A percentile compares a stretch with the other conserved stretches of the same genome.
Evolutionary conservation across 2,329 filamentous ascomycete species (phyloP).

Genomic region (Aspergillus texensis): DNA sequence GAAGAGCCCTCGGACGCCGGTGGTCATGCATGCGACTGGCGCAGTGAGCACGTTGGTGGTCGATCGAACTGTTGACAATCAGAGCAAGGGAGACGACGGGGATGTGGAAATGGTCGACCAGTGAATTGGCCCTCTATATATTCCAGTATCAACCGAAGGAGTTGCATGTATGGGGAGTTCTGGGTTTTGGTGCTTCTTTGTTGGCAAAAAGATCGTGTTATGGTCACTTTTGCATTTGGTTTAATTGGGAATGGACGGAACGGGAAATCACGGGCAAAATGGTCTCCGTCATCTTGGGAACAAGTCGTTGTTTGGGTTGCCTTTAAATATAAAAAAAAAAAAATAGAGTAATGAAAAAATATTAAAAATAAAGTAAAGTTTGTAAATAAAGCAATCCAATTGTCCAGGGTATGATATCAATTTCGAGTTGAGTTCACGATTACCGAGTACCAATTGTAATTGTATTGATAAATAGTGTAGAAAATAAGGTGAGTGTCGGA

Average conservation of each 20-base stretch:
- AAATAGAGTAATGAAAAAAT: background rate
- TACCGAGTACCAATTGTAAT: background rate
- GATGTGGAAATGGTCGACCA: slow-evolving; percentile 63
- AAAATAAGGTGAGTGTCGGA: slow-evolving; percentile 7
- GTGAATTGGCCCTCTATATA: slow-evolving; percentile 5
- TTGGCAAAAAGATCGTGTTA: slow-evolving; percentile 4
- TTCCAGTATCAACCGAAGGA: slow-evolving; percentile 9
- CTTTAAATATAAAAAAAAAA: background rate
- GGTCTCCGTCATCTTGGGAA: slow-evolving; percentile 2
- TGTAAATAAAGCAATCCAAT: background rate
- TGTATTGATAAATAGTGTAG: background rate
- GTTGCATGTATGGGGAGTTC: slow-evolving; percentile 11
- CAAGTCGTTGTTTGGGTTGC: background rate
- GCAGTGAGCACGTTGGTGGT: slow-evolving; percentile 59
- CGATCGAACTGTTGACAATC: slow-evolving; percentile 56
- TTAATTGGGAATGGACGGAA: slow-evolving; percentile 13
- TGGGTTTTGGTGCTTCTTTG: slow-evolving; percentile 12
- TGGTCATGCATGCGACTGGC: slow-evolving; percentile 30
- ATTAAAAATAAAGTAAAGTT: background rate
- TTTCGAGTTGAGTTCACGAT: background rate
- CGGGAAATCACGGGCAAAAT: slow-evolving; percentile 13
- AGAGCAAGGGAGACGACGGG: slow-evolving; percentile 41
- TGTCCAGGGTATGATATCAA: background rate
- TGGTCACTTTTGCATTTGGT: background rate
- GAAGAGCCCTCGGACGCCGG: slow-evolving; percentile 36